phyloP scores from a whole-genome alignment of 352 stramenopile genomes.

The Hyaloperonospora brassicae region DNA sequence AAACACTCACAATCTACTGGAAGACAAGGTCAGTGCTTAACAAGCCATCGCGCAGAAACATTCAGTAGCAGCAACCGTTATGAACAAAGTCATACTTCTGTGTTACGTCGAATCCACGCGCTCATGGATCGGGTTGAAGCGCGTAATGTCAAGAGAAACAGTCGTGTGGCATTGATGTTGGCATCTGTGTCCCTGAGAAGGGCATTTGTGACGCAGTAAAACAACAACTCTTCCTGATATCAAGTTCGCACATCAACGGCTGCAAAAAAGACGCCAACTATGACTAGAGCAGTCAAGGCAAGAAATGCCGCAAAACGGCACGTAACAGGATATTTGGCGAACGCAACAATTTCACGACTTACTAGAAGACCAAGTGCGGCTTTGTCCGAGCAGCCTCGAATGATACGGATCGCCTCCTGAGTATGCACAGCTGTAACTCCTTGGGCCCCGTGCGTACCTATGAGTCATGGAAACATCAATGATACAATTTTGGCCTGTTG shows the following conservation, averaged over 20 bases:
- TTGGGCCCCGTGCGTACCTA: constrained; percentile 65
- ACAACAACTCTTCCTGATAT: too few species aligned
- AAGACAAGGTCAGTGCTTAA: constrained; percentile 36
- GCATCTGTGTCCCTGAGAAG: too few species aligned
- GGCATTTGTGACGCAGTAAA: too few species aligned
- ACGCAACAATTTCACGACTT: constrained; percentile 4
- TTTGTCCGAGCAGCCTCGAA: constrained; percentile 52
- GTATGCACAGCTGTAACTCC: constrained; percentile 44
- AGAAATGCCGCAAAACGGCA: constrained; percentile 1
- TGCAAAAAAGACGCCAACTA: too few species aligned
- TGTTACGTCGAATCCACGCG: background rate
- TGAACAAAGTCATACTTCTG: too few species aligned
- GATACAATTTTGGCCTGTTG: constrained; percentile 19
- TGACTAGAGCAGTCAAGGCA: constrained; percentile 11
- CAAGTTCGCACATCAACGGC: too few species aligned
- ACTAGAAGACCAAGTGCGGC: constrained; percentile 56
- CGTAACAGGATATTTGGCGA: constrained; percentile 31
- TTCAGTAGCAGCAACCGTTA: background rate
- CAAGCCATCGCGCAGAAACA: constrained; percentile 31
- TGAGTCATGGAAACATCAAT: constrained; percentile 76
- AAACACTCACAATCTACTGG: constrained; percentile 51
- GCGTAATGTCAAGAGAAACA: constrained; percentile 45
- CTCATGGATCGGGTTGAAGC: background rate
- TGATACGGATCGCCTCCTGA: constrained; percentile 49
- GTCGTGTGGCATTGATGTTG: too few species aligned